These are phyloP conservation scores for Conticribra guillardii DNA, from an alignment of 108 stramenopile genomes.

Conservation along the genomic window DNA sequence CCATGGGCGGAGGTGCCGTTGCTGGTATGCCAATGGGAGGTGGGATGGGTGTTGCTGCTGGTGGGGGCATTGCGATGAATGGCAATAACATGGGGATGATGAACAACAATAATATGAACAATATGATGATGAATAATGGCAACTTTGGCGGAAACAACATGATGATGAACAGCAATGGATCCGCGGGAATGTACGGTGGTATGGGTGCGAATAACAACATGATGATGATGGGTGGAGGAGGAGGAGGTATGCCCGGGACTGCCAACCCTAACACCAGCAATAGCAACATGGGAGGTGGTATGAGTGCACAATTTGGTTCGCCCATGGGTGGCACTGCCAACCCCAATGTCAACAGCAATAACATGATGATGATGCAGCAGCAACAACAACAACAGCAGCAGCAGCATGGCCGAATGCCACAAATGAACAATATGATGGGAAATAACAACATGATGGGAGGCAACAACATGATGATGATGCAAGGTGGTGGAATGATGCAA, in stretches of 20 bases:
- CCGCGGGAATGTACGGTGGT: conserved; percentile 9
- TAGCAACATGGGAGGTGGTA: background rate
- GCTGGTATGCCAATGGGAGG: conserved; percentile 9
- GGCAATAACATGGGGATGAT: conserved; percentile 42
- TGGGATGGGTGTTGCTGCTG: conserved; percentile 3
- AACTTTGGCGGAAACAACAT: conserved; percentile 15
- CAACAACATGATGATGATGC: conserved; percentile 17
- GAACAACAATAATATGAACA: conserved; percentile 40
- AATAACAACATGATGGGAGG: conserved; percentile 11
- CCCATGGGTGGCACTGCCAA: conserved; percentile 1
- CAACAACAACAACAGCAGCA: conserved; percentile 22
- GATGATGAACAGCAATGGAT: conserved; percentile 18
- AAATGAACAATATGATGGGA: conserved; percentile 34
- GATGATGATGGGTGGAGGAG: conserved; percentile 17
- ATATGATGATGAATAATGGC: conserved; percentile 8
- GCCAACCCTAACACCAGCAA: too few relatives aligned
- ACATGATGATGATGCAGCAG: conserved; percentile 35
- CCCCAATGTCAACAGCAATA: too few relatives aligned
- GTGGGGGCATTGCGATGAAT: too few relatives aligned
- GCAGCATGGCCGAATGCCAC: conserved; percentile 33
- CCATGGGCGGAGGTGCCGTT: conserved; percentile 17
- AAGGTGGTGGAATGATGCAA: conserved; percentile 32
- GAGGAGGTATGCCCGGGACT: conserved; percentile 1
- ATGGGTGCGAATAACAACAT: conserved; percentile 28
- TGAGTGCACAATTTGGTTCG: background rate